Percentiles rank a stretch among this genome's conserved stretches.
Conservation (phyloP, 352 stramenopile genomes). For the Phytophthora uliginosa region DNA sequence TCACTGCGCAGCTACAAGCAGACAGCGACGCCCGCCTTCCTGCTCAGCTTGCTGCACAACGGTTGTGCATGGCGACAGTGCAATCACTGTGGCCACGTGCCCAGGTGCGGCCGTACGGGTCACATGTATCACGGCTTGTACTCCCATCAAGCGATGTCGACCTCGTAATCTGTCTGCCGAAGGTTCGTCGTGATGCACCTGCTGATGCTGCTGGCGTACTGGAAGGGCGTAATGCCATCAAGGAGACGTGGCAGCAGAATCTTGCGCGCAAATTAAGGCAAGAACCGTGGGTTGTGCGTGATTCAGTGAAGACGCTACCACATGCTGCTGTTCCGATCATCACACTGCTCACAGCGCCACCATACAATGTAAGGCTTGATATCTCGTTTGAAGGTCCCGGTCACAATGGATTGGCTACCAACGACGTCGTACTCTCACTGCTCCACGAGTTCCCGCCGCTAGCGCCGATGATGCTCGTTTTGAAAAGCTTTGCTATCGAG, state of each 20-base stretch:
- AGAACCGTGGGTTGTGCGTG: conserved; percentile 92
- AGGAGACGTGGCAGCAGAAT: conserved; percentile 98
- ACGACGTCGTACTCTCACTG: conserved; percentile 94
- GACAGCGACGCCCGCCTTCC: conserved; percentile 75
- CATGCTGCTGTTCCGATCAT: conserved; percentile 98
- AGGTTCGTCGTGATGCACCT: conserved; percentile 95
- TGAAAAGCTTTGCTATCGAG: conserved; percentile 96
- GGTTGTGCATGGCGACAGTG: conserved; percentile 84
- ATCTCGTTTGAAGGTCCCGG: conserved; percentile 98
- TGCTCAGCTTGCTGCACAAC: conserved; percentile 80
- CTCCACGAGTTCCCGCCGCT: conserved; percentile 96
- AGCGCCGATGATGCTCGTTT: conserved; percentile 96
- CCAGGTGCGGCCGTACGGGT: conserved; percentile 98
- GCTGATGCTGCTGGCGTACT: conserved; percentile 96
- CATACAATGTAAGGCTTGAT: conserved; percentile 92
- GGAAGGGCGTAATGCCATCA: conserved; percentile 98
- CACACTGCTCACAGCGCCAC: conserved; percentile 90
- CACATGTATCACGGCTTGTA: conserved; percentile 96
- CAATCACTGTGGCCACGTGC: conserved; percentile 95
- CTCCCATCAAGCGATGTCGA: conserved; percentile 98
- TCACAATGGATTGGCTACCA: conserved; percentile 97
- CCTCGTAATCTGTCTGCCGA: conserved; percentile 98
- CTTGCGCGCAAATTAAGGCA: conserved; percentile 95
- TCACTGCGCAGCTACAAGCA: conserved; percentile 80
- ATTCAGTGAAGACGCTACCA: conserved; percentile 98